Evolutionary conservation across 768 basidiomycete genomes (phyloP).

Genomic region (Tricholoma sp.): DNA sequence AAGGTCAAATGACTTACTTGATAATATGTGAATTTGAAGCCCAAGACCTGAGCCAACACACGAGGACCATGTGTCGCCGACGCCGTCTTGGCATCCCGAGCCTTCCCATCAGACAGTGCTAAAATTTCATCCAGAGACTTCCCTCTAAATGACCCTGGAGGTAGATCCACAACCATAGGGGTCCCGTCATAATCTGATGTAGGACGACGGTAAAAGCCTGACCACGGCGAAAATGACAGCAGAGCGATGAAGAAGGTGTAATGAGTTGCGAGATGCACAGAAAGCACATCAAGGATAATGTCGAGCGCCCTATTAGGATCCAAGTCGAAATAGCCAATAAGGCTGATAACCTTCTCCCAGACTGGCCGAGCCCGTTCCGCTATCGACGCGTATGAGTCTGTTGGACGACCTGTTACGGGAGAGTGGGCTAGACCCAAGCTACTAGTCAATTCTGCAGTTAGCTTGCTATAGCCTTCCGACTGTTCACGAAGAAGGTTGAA

Average conservation of each 20-base stretch:
- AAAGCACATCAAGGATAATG: conserved; percentile 87
- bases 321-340: conserved; percentile 94
- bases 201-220: conserved; percentile 39
- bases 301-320: conserved; percentile 94
- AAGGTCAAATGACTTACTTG: conserved; percentile 47
- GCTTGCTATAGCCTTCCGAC: conserved; percentile 95
- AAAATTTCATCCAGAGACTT: conserved; percentile 69
- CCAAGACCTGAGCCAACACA: conserved; percentile 85
- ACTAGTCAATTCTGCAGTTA: conserved; percentile 78
- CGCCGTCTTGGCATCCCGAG: conserved; percentile 11
- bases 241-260: conserved; percentile 87
- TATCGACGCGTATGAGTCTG: conserved; percentile 52
- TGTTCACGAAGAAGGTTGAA: conserved; percentile 97
- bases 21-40: conserved; percentile 95
- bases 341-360: conserved; percentile 82
- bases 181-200: conserved; percentile 20
- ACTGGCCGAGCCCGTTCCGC: conserved; percentile 62
- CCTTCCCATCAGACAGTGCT: conserved; percentile 41
- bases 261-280: conserved; percentile 75
- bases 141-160: conserved; percentile 41
- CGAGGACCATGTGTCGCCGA: conserved; percentile 37
- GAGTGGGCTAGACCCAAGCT: conserved; percentile 74
- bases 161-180: conserved; percentile 33
- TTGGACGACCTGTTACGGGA: conserved; percentile 56
- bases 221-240: conserved; percentile 86